Conservation (phyloP, 768 basidiomycete genomes). For the Phylloporus arenicola region DNA sequence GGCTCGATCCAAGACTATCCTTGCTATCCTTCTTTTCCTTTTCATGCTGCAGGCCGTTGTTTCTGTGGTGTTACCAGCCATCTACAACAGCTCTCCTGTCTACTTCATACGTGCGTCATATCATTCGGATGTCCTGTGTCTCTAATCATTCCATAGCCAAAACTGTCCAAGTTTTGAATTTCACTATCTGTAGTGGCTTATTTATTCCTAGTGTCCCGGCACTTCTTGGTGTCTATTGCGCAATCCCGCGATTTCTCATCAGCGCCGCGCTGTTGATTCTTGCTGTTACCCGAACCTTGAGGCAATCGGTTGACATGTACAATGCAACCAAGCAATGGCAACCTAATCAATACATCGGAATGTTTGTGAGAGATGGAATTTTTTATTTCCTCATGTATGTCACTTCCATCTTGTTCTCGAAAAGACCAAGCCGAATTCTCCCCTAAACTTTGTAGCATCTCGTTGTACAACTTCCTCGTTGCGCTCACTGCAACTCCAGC, state of each 20-base stretch:
- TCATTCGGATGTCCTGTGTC: too few species aligned
- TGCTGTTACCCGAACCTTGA: neutral
- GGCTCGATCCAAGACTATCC: slow-evolving; percentile 1
- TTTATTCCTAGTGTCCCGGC: neutral
- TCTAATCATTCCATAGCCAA: neutral
- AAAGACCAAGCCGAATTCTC: neutral
- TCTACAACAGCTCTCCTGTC: neutral
- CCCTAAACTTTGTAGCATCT: neutral
- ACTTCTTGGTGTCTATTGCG: neutral
- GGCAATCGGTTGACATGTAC: neutral
- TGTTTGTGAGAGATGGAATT: slow-evolving; percentile 3
- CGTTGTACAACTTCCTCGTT: neutral
- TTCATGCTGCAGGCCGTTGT: neutral
- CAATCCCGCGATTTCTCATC: neutral
- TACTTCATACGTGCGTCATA: neutral
- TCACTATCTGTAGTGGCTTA: neutral
- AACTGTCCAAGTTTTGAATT: neutral
- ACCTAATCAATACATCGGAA: slow-evolving; percentile 5
- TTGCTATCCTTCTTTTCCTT: neutral
- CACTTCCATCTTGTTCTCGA: neutral
- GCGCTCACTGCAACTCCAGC: neutral
- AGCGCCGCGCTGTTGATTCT: neutral
- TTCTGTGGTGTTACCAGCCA: neutral
- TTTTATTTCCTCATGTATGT: slow-evolving; percentile 12
- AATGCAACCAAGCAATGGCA: slow-evolving; percentile 5